phyloP scores from a whole-genome alignment of 805 yeast genomes.

The Kregervanrija delftensis region DNA sequence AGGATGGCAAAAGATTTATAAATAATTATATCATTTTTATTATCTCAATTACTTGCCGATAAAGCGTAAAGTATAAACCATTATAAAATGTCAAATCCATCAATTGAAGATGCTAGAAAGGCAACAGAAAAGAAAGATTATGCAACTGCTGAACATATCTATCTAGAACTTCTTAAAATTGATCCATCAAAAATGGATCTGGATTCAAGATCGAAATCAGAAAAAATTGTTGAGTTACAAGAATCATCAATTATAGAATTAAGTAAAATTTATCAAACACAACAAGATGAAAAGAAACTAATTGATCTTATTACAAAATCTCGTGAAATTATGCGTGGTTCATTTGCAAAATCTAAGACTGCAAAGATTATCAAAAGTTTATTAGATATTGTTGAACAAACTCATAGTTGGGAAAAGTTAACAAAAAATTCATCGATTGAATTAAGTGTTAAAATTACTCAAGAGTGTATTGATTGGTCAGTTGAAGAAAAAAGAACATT shows the following conservation, averaged over 20 bases:
- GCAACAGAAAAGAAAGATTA: slow-evolving; percentile 44
- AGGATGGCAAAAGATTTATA: too few species aligned
- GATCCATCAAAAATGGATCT: slow-evolving; percentile 10
- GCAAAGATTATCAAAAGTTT: slow-evolving; percentile 82
- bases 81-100: slow-evolving; percentile 22
- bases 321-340: slow-evolving; percentile 50
- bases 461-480: slow-evolving; percentile 85
- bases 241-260: slow-evolving; percentile 70
- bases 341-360: slow-evolving; percentile 87
- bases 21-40: too few species aligned
- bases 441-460: slow-evolving; percentile 64
- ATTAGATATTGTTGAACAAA: slow-evolving; percentile 67
- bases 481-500: slow-evolving; percentile 75
- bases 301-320: slow-evolving; percentile 59
- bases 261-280: slow-evolving; percentile 59
- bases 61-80: not conserved
- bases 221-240: slow-evolving; percentile 42
- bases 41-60: not conserved
- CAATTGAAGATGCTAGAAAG: slow-evolving; percentile 54
- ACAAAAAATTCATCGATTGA: slow-evolving; percentile 40
- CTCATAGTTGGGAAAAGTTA: slow-evolving; percentile 29
- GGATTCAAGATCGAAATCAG: slow-evolving; percentile 22
- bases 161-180: slow-evolving; percentile 39
- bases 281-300: slow-evolving; percentile 44
- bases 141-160: slow-evolving; percentile 53